Evolutionary conservation across 2,329 filamentous ascomycete species (phyloP), one percentile per base, ranked within the genome.

Genomic region (Gnomoniopsis smithogilvyi): DNA sequence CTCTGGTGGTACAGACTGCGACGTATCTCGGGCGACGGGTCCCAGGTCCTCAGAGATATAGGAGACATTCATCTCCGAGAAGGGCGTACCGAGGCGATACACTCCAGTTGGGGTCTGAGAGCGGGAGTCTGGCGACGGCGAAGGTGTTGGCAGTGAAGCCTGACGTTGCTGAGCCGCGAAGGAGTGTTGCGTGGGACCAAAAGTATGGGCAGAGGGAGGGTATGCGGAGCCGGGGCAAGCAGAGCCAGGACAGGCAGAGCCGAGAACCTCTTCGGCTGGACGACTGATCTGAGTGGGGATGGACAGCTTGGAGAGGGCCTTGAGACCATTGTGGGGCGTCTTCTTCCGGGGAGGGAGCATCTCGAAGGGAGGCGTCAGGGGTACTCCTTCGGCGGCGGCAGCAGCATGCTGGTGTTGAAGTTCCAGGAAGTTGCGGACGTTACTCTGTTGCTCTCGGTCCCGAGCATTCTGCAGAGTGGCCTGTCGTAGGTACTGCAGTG

Each of bases 1-100:
- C 75, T 96, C 88, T 7, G 94, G 94, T 47, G 94, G 94, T 0
- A 97, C 94, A 6, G 93, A 97, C 73, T 96, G 92, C 26, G 92
- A 96, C 50, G 81, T 79, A 68, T 95, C 89, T 53, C 94, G 89
- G 48, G 88, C 81, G 34, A 96, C 80, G 7, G 90, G 90, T 0
- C 88, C 90, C 17, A 86, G 67, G 1, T 85, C 84, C 47, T 93
- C 79, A 2, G 88, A 83, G 1, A 91, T 95, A 60, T 96, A 76
- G 0, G 94, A 93, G 14, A 93, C 86, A 70, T 97, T 94, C 80
- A 94, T 88, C 69, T 96, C 92, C 2, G 93, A 96, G 71, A 93
- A 90, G 17, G 93, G 92, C 0, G 91, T 96, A n/a, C 86, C 88
- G 64, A 91, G 88, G 56, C 90, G 86, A 74, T 92, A 93, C 46